Evolutionary conservation across 2,329 filamentous ascomycete genomes (phyloP), one percentile per base, ranked within the genome.

Genomic region (Scorias spongiosa): DNA sequence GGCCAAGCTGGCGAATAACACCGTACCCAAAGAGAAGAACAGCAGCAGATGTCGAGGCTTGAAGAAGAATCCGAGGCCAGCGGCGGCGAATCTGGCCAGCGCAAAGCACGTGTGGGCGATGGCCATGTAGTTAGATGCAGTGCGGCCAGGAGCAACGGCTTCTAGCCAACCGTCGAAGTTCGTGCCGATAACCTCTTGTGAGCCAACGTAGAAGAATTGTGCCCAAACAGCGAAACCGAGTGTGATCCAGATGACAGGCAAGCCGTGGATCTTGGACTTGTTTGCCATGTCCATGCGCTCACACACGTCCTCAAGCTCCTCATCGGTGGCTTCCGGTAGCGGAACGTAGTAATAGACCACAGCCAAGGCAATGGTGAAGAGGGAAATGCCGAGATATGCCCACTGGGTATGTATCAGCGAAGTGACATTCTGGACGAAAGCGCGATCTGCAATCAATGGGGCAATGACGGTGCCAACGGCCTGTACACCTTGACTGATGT

Each of bases 311-410:
- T 76, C 72, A 3, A 80, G 61, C 48, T 80, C 75, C 12, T 69
- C 66, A 50, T 78, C 75, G 1, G 74, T 73, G 2, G 75, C 76
- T 59, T 80, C 76, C 0, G 76, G 76, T 1, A 80, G 63, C 2
- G 75, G 75, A 1, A 78, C 60, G 50, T 79, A 79, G 54, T 73
- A 76, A 56, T 77, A 79, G 2, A 67, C 66, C 9, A 78, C 63
- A 1, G 76, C 76, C 10, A 80, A 63, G 2, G 71, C 57, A 40
- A 78, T 65, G 26, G 72, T 76, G 51, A 78, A 77, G 10, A 80
- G 65, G 1, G 74, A 68, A 45, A 80, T 78, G 7, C 74, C 76
- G 2, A 80, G 68, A 47, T 80, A 80, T 0, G 75, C 70, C 75
- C 76, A 80, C 54, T 80, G 76, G 1, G 78, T 74, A 44, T 76